Evolutionary conservation across 2,329 filamentous ascomycete genomes (phyloP).

Genomic region (Diaporthe sp.): DNA sequence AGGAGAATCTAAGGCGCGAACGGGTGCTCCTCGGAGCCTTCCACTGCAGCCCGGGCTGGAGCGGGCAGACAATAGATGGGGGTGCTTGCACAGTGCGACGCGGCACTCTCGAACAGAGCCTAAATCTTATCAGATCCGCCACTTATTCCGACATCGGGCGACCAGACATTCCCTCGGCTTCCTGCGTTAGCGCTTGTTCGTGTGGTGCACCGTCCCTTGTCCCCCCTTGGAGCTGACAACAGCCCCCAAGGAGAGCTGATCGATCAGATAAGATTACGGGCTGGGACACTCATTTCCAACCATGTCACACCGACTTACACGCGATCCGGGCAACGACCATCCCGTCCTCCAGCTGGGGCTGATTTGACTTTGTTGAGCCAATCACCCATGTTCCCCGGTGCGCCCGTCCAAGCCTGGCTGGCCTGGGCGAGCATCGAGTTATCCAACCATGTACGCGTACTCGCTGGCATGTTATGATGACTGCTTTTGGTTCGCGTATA

Average conservation of each 20-base stretch:
- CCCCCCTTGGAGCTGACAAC: background rate
- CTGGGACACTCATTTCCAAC: slow-evolving; percentile 8
- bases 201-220: background rate
- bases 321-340: background rate
- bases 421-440: background rate
- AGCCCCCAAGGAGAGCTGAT: slow-evolving; percentile 8
- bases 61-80: slow-evolving; percentile 3
- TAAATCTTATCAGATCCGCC: slow-evolving; percentile 29
- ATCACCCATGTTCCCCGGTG: background rate
- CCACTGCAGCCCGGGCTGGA: background rate
- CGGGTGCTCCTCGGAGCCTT: background rate
- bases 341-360: background rate
- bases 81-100: slow-evolving; percentile 16
- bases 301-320: background rate
- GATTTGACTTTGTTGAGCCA: slow-evolving; percentile 5
- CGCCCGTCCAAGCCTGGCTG: background rate
- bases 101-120: background rate
- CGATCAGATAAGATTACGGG: slow-evolving; percentile 35
- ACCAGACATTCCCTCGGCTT: background rate
- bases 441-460: background rate
- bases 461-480: background rate
- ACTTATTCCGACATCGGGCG: slow-evolving; percentile 19
- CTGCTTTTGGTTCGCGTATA: background rate
- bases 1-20: background rate
- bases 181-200: background rate